Evolutionary conservation across 2,329 filamentous ascomycete genomes (phyloP), one percentile per base, ranked within the genome.

Genomic region (Sarocladiaceae sp.): DNA sequence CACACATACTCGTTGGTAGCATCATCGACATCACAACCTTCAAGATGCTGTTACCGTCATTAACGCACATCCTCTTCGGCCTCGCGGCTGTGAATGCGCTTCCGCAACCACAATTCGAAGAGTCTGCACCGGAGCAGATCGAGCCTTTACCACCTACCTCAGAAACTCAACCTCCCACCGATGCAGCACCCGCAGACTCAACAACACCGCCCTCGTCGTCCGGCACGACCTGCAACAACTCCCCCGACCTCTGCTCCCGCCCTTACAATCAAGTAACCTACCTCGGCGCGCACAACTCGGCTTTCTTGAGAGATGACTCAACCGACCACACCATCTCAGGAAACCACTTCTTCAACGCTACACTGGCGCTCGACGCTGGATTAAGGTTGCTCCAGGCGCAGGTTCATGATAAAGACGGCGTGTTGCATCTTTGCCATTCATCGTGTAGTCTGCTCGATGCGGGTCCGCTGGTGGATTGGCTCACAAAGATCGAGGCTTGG

Each of bases 231-330:
- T 94, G 90, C 79, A 94, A 94, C 72, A 93, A 93, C 74, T 90
- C 87, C 1, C 87, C 88, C 0, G 71, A 76, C 39, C 79, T 94
- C 36, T 94, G 90, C 74, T 73, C 71, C 55, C 82, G 81, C 57
- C 71, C 80, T 17, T 94, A 94, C 73, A 84, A 83, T 70, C 82
- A 87, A 58, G 80, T 94, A 59, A 92, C 88, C 3, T 80, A 92
- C 66, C 80, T 93, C 62, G 88, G 88, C 20, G 87, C 86, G 17
- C 88, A 92, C 70, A 79, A 91, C 69, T 84, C 81, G 55, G 76
- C 87, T 11, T 92, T 91, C 64, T 67, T 91, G 39, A 77, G 86
- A 48, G 84, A 90, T 60, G 66, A 71, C 23, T 77, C 76, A 52
- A 86, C 82, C 1, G 72, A 70, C 55, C 80, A 85, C 66, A 83